Evolutionary conservation across 192 early-diverging fungal species (phyloP).

Genomic region (Bifiguratus adelaidae): DNA sequence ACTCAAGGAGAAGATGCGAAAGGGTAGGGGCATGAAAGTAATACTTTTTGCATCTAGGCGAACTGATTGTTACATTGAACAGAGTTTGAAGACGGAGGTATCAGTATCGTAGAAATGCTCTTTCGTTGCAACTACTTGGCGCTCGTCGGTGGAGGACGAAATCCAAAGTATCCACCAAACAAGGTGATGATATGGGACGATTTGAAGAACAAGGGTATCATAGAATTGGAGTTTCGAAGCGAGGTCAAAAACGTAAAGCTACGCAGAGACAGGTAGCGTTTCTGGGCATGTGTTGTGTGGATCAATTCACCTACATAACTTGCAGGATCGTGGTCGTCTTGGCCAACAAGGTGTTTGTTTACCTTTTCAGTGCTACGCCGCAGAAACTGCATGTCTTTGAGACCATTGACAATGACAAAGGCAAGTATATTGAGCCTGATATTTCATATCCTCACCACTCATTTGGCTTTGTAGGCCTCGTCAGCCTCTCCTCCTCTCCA

Average conservation of each 20-base stretch:
- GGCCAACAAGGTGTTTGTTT: slow-evolving; percentile 71
- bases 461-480: slow-evolving; percentile 29
- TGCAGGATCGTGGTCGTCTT: slow-evolving; percentile 70
- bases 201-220: slow-evolving; percentile 51
- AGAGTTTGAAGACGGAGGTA: slow-evolving; percentile 78
- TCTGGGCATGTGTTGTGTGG: no score
- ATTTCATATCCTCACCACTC: background rate
- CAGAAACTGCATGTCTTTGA: slow-evolving; percentile 71
- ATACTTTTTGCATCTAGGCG: background rate
- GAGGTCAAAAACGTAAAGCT: slow-evolving; percentile 75
- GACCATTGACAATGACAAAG: slow-evolving; percentile 68
- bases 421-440: slow-evolving; percentile 7
- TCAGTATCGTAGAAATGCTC: slow-evolving; percentile 75
- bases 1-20: slow-evolving; percentile 69
- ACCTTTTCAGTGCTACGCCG: slow-evolving; percentile 60
- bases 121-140: slow-evolving; percentile 80
- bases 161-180: slow-evolving; percentile 79
- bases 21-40: slow-evolving; percentile 22
- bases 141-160: slow-evolving; percentile 73
- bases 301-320: no score
- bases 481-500: slow-evolving; percentile 54
- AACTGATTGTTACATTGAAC: background rate
- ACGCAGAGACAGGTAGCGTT: slow-evolving; percentile 52
- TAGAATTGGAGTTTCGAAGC: slow-evolving; percentile 68
- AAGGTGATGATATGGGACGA: slow-evolving; percentile 86